These are phyloP conservation scores for Adiantum capillusveneris DNA, from an alignment of 75 land plant species.

Conservation along the genomic window DNA sequence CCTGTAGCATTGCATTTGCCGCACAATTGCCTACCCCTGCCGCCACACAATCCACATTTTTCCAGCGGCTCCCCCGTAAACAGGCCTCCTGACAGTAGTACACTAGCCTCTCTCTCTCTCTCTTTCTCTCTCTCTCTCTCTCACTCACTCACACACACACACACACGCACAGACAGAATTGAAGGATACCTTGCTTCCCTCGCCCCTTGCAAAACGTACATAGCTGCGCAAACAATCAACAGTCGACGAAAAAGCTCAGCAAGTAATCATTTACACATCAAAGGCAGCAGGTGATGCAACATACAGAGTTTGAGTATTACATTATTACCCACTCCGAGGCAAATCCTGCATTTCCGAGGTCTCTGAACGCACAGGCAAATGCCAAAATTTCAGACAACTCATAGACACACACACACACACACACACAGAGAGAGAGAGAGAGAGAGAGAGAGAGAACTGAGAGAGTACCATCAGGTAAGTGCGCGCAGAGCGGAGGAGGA, in stretches of 20 bases:
- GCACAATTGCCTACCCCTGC: conserved; percentile 9
- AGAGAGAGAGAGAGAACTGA: not conserved
- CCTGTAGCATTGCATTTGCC: conserved; percentile 6
- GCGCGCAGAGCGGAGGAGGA: not conserved
- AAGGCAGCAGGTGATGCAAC: too few species aligned
- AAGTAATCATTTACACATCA: too few species aligned
- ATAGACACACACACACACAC: not conserved
- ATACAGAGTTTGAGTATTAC: too few species aligned
- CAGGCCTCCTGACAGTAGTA: conserved; percentile 6
- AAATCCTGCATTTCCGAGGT: conserved; percentile 11
- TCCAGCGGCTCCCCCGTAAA: conserved; percentile 10
- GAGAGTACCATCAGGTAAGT: not conserved
- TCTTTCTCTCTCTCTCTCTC: not conserved
- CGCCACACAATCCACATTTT: conserved; percentile 6
- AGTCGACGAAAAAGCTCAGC: too few species aligned
- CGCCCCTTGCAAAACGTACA: conserved; percentile 19
- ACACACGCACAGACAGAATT: not conserved
- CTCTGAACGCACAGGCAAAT: conserved; percentile 3
- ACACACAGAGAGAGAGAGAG: conserved; percentile 1
- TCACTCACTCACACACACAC: not conserved
- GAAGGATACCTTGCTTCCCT: conserved; percentile 23
- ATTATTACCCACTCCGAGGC: conserved; percentile 22
- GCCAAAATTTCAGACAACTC: too few species aligned
- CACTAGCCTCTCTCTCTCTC: not conserved
- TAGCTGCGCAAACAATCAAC: conserved; percentile 15